Evolutionary conservation across 768 basidiomycete species (phyloP), one percentile per base, ranked within the genome.

Genomic region (Gelatoporia subvermispora): DNA sequence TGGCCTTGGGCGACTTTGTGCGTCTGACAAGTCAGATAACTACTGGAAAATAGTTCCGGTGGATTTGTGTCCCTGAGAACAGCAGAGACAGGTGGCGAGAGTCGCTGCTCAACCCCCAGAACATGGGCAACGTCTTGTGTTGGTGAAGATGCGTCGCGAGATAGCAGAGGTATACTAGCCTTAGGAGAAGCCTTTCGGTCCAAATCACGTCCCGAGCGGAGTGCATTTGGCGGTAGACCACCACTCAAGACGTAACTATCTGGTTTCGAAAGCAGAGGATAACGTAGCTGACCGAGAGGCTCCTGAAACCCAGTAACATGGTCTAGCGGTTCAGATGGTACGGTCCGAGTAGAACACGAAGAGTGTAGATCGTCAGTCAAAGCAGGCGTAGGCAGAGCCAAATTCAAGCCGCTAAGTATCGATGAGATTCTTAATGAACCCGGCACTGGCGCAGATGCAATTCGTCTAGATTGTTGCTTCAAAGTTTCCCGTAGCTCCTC

Each of bases 1-100:
- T 72, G 72, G 0, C 79, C 79, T 37, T 72, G 64, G 2, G 68
- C 54, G 17, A 72, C 62, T 59, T 79, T 81, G 60, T 78, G 75
- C 3, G 70, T 70, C 51, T 74, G 53, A 2, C 55, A 49, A 4
- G 35, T 48, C 16, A 65, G 50, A 22, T 57, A 54, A 8, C 38
- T 24, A 5, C 72, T 74, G n/a, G 21, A 76, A 35, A 51, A 21
- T 3, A 21, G 24, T n/a, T 22, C n/a, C 15, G 28, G 28, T 31
- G 7, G 28, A 13, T 13, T 31, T 31, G 7, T 31, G 13, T 31
- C 28, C 13, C 5, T 31, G 7, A 31, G 28, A 13, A 15, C 23
- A 28, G 24, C 23, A 22, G 21, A n/a, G 18, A 17, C 37, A 36
- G 46, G n/a, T 23, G 34, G 48, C 16, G 31, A 43, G 17, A 31